Conservation (phyloP, 495 filamentous ascomycete species). For the Hypoxylon crocopeplum region DNA sequence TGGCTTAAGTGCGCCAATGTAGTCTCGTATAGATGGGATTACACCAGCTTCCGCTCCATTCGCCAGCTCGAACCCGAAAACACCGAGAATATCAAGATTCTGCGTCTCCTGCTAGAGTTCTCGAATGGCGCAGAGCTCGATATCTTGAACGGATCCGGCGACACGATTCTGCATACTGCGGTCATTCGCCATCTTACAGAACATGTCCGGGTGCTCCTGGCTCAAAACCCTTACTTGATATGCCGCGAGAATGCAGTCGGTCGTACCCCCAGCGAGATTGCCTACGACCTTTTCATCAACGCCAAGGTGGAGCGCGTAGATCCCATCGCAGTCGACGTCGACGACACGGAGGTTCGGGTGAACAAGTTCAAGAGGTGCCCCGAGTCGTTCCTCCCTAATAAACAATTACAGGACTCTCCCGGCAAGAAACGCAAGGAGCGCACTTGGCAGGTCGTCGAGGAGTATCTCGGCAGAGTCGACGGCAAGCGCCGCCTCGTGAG, state of each 20-base stretch:
- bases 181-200: conserved; percentile 48
- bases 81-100: conserved; percentile 30
- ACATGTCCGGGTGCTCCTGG: conserved; percentile 57
- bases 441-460: conserved; percentile 44
- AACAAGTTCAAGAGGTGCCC: conserved; percentile 12
- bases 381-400: not conserved
- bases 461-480: conserved; percentile 30
- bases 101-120: conserved; percentile 57
- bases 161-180: conserved; percentile 67
- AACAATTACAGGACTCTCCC: conserved; percentile 6
- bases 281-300: conserved; percentile 58
- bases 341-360: not conserved
- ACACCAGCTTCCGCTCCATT: not conserved
- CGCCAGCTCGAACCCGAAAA: conserved; percentile 5
- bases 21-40: not conserved
- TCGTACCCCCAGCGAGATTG: conserved; percentile 70
- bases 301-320: conserved; percentile 21
- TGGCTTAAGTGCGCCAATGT: conserved; percentile 42
- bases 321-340: not conserved
- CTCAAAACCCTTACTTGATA: conserved; percentile 62
- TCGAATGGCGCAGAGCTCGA: conserved; percentile 61
- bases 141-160: conserved; percentile 69
- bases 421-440: conserved; percentile 20
- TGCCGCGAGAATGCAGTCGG: conserved; percentile 75
- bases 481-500: conserved; percentile 68